Conservation (phyloP, 2,329 filamentous ascomycete species). For the Clonostachys solani region DNA sequence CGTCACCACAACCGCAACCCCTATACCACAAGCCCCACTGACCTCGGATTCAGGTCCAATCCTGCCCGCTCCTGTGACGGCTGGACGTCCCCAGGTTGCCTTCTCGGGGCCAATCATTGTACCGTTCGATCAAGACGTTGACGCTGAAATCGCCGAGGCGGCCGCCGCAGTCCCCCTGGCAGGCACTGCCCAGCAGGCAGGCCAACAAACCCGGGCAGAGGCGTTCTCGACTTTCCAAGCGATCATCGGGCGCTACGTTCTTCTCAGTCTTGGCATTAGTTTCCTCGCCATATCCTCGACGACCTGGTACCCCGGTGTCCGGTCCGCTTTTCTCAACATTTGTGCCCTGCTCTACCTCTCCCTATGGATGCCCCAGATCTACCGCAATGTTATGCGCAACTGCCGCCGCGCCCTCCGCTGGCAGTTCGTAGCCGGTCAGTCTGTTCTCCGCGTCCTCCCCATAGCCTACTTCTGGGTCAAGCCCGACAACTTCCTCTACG, state of each 20-base stretch:
- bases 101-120: constrained; percentile 47
- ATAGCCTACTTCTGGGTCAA: constrained; percentile 83
- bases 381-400: constrained; percentile 85
- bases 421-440: constrained; percentile 86
- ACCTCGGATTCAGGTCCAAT: constrained; percentile 19
- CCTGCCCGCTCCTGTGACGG: constrained; percentile 36
- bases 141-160: constrained; percentile 51
- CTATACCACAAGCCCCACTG: background rate
- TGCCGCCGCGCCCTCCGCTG: constrained; percentile 87
- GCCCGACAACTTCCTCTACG: constrained; percentile 76
- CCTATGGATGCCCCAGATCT: constrained; percentile 89
- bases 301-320: constrained; percentile 53
- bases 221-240: constrained; percentile 42
- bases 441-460: constrained; percentile 70
- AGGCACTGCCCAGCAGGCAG: constrained; percentile 15
- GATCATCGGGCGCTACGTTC: constrained; percentile 52
- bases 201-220: constrained; percentile 11
- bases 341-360: constrained; percentile 77
- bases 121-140: constrained; percentile 60
- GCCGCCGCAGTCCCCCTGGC: constrained; percentile 18
- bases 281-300: constrained; percentile 56
- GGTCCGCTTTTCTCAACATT: constrained; percentile 54
- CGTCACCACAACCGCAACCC: constrained; percentile 18
- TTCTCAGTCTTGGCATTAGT: constrained; percentile 49
- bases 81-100: constrained; percentile 10